A percentile compares a stretch with the other conserved stretches of the same genome.
Conservation (phyloP, 1,139 yeast genomes). For the Debaryomyces udenii region DNA sequence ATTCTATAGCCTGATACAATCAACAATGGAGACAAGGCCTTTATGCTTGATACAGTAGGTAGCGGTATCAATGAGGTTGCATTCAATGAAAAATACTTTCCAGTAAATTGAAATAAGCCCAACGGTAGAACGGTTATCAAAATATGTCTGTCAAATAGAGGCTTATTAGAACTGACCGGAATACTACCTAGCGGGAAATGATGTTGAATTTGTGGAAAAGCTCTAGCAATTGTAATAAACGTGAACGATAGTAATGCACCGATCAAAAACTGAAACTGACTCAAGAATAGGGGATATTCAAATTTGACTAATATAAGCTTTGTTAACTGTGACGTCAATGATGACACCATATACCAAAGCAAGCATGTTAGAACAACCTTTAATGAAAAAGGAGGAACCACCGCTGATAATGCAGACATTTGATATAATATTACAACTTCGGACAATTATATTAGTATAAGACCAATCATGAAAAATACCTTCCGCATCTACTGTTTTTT, state of each 20-base stretch:
- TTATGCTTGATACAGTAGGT: constrained; percentile 44
- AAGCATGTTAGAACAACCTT: constrained; percentile 38
- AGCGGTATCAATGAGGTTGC: constrained; percentile 44
- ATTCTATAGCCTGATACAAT: constrained; percentile 40
- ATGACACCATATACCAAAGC: constrained; percentile 49
- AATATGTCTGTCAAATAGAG: constrained; percentile 25
- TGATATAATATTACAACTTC: constrained; percentile 4
- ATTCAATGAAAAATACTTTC: constrained; percentile 40
- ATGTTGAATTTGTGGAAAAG: constrained; percentile 22
- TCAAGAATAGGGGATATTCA: constrained; percentile 51
- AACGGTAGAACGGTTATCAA: constrained; percentile 39
- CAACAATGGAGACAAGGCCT: constrained; percentile 43
- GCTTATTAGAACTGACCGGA: constrained; percentile 24
- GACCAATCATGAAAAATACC: no score
- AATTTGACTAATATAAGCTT: constrained; percentile 45
- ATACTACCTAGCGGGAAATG: constrained; percentile 38
- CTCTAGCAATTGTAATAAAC: constrained; percentile 24
- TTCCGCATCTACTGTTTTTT: no score
- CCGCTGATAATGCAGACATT: constrained; percentile 6
- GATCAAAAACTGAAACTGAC: constrained; percentile 51
- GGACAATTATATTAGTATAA: constrained; percentile 2
- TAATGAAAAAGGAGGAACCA: constrained; percentile 35
- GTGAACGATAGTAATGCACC: constrained; percentile 37
- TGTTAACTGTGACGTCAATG: constrained; percentile 52
- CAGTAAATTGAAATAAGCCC: constrained; percentile 43